A percentile compares a stretch with the other conserved stretches of the same genome.
Evolutionary conservation across 2,329 filamentous ascomycete species (phyloP).

Genomic region (Trichoderma hamatum): DNA sequence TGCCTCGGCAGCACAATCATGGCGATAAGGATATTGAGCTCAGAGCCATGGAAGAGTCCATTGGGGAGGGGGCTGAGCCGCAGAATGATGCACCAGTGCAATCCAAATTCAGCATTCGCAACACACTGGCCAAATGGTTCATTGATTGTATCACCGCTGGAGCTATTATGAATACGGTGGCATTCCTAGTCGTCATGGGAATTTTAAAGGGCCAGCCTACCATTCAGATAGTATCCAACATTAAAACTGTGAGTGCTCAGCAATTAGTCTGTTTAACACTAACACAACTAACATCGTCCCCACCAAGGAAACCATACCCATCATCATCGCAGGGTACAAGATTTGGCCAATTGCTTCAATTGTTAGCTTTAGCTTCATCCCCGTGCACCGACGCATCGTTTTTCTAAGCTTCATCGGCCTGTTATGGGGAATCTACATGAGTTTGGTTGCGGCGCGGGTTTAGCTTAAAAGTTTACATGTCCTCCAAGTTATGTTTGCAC

Average conservation of each 20-base stretch:
- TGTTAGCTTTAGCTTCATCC: slow-evolving; percentile 53
- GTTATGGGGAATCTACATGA: slow-evolving; percentile 57
- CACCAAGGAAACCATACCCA: slow-evolving; percentile 48
- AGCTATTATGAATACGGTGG: slow-evolving; percentile 50
- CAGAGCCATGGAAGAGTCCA: slow-evolving; percentile 33
- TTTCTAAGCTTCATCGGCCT: slow-evolving; percentile 54
- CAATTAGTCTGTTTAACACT: neutral
- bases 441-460: slow-evolving; percentile 49
- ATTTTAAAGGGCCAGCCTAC: slow-evolving; percentile 46
- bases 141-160: slow-evolving; percentile 54
- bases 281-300: neutral
- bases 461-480: slow-evolving; percentile 28
- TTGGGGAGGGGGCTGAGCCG: neutral
- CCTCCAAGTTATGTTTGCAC: neutral
- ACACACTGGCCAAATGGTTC: slow-evolving; percentile 54
- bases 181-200: slow-evolving; percentile 53
- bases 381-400: slow-evolving; percentile 53
- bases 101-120: slow-evolving; percentile 44
- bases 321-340: slow-evolving; percentile 55
- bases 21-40: slow-evolving; percentile 37
- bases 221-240: slow-evolving; percentile 44
- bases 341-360: slow-evolving; percentile 57
- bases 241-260: slow-evolving; percentile 39
- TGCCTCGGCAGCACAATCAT: neutral
- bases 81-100: neutral